Evolutionary conservation across 495 filamentous ascomycete genomes (phyloP).

Genomic region (Thermothielavioides terrestris): DNA sequence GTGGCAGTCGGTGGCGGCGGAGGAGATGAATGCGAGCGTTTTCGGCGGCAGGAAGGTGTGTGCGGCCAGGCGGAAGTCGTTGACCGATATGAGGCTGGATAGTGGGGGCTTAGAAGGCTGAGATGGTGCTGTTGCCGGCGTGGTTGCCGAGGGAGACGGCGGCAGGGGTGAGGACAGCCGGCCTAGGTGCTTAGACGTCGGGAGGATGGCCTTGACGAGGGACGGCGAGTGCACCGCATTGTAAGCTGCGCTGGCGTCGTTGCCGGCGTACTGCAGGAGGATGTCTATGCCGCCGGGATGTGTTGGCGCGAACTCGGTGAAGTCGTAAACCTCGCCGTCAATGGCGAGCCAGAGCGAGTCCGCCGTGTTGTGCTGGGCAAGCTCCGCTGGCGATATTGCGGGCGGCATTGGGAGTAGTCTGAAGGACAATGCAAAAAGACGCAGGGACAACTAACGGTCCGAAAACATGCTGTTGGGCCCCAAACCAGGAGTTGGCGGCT

Average conservation of each 20-base stretch:
- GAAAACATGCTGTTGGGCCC: too few species aligned
- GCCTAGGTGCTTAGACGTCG: slow-evolving; percentile 49
- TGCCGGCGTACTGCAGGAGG: slow-evolving; percentile 61
- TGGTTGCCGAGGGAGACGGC: not conserved
- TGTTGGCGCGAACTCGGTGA: slow-evolving; percentile 54
- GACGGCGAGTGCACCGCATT: slow-evolving; percentile 54
- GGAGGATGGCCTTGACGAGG: slow-evolving; percentile 50
- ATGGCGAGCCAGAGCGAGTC: slow-evolving; percentile 72
- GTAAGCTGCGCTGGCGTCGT: slow-evolving; percentile 64
- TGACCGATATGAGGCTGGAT: slow-evolving; percentile 56
- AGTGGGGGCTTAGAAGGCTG: slow-evolving; percentile 54
- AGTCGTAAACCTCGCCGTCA: slow-evolving; percentile 65
- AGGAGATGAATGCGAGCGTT: slow-evolving; percentile 76
- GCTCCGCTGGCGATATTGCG: slow-evolving; percentile 11
- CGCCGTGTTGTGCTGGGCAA: slow-evolving; percentile 52
- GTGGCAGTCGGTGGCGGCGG: slow-evolving; percentile 68
- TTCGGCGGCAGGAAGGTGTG: slow-evolving; percentile 54
- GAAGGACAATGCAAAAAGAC: too few species aligned
- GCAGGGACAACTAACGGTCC: too few species aligned
- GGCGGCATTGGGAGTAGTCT: not conserved
- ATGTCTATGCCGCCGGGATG: slow-evolving; percentile 56
- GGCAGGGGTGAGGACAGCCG: slow-evolving; percentile 27
- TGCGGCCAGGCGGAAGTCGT: slow-evolving; percentile 67
- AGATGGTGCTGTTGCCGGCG: not conserved
- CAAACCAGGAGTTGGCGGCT: too few species aligned